Conservation (phyloP, 495 filamentous ascomycete species). For the Trichoderma orchidacearum region DNA sequence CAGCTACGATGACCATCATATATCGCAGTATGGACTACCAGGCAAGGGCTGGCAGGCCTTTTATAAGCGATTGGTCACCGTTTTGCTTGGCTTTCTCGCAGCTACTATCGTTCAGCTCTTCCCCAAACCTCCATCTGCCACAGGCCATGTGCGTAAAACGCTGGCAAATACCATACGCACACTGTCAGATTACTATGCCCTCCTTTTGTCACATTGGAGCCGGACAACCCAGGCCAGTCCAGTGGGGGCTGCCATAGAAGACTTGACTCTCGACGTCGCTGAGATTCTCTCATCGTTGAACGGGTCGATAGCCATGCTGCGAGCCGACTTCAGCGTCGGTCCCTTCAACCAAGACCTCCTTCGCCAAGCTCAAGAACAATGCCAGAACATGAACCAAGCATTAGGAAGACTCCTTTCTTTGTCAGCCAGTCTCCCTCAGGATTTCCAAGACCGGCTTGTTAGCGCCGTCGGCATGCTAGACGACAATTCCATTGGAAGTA, state of each 20-base stretch:
- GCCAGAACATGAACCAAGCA: background rate
- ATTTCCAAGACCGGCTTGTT: background rate
- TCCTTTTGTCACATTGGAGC: slow-evolving; percentile 28
- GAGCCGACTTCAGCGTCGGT: background rate
- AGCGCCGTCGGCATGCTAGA: background rate
- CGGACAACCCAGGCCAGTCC: background rate
- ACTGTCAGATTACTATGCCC: slow-evolving; percentile 30
- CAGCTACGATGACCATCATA: slow-evolving; percentile 15
- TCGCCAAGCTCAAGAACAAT: background rate
- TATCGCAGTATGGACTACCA: slow-evolving; percentile 25
- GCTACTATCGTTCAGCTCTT: slow-evolving; percentile 27
- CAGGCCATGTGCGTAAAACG: slow-evolving; percentile 25
- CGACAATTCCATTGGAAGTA: background rate
- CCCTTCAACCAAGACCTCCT: background rate
- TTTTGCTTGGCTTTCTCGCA: slow-evolving; percentile 24
- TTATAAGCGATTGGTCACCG: slow-evolving; percentile 29
- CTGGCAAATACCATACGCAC: slow-evolving; percentile 23
- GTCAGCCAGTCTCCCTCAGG: background rate
- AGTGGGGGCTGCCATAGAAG: background rate
- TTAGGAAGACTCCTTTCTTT: background rate
- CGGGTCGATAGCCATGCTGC: background rate
- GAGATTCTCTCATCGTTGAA: background rate
- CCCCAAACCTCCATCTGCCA: slow-evolving; percentile 28
- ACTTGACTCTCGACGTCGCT: background rate
- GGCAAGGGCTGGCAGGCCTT: slow-evolving; percentile 30